phyloP scores from a whole-genome alignment of 257 asterid species.

The Solanum chilense region DNA sequence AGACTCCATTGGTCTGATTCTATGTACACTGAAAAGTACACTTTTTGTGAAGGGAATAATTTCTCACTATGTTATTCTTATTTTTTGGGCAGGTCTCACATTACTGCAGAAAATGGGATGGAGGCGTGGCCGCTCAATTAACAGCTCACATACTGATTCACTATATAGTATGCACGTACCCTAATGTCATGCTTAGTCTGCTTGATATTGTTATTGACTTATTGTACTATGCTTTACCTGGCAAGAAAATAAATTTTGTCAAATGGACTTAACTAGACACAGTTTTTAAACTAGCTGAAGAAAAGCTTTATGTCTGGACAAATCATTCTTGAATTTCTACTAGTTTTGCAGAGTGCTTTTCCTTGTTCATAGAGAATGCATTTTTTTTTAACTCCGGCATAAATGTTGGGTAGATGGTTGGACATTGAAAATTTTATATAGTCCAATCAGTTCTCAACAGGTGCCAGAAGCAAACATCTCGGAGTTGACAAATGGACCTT shows the following conservation, averaged over 20 bases:
- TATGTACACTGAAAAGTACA: background rate
- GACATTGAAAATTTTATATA: background rate
- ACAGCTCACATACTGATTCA: slow-evolving; percentile 44
- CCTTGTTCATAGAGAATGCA: background rate
- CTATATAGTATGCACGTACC: slow-evolving; percentile 38
- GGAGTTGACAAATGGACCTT: background rate
- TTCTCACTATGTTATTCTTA: background rate
- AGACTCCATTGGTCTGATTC: slow-evolving; percentile 71
- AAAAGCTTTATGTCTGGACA: background rate
- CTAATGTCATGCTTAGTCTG: background rate
- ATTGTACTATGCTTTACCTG: background rate
- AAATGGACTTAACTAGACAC: background rate
- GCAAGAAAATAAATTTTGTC: background rate
- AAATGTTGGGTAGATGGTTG: background rate
- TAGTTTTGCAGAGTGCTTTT: background rate
- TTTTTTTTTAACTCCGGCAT: background rate
- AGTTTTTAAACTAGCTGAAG: background rate
- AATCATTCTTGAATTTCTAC: background rate
- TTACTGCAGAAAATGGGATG: slow-evolving; percentile 94
- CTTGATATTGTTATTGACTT: background rate
- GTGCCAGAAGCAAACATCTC: background rate
- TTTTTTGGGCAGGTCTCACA: slow-evolving; percentile 54
- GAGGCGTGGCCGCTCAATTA: slow-evolving; percentile 85
- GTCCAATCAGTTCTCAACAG: background rate
- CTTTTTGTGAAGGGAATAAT: background rate